Evolutionary conservation across 352 stramenopile genomes (phyloP).

Genomic region (Globisporangium heterothallicum): DNA sequence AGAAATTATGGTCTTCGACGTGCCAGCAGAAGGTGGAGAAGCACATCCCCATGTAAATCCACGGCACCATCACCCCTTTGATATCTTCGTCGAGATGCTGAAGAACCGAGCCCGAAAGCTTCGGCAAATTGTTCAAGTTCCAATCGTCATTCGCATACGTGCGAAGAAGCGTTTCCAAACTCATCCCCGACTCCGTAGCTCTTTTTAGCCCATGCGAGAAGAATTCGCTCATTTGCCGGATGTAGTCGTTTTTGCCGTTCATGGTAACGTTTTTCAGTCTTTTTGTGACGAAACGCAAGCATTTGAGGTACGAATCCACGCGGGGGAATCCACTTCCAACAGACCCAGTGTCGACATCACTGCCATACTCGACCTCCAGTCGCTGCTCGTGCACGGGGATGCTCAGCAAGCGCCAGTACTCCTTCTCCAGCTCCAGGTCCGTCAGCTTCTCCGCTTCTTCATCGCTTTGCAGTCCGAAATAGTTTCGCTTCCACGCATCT

Average conservation of each 20-base stretch:
- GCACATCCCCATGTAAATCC: conserved; percentile 98
- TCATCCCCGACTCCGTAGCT: conserved; percentile 14
- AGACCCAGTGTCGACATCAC: conserved; percentile 85
- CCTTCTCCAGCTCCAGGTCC: conserved; percentile 69
- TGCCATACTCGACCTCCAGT: conserved; percentile 90
- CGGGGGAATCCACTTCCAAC: conserved; percentile 87
- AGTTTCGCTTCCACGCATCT: conserved; percentile 72
- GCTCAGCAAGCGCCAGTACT: conserved; percentile 88
- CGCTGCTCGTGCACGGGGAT: conserved; percentile 71
- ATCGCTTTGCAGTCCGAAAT: conserved; percentile 52
- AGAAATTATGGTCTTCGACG: conserved; percentile 99
- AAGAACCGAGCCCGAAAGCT: conserved; percentile 90
- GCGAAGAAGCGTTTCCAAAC: conserved; percentile 48
- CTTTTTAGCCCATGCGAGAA: conserved; percentile 53
- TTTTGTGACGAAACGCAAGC: conserved; percentile 40
- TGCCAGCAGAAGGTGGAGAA: conserved; percentile 99
- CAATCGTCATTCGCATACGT: conserved; percentile 87
- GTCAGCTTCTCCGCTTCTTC: conserved; percentile 36
- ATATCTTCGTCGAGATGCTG: conserved; percentile 96
- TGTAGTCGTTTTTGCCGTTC: conserved; percentile 21
- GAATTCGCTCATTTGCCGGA: conserved; percentile 35
- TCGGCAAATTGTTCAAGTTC: conserved; percentile 99
- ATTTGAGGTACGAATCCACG: conserved; percentile 48
- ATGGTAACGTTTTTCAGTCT: conserved; percentile 45
- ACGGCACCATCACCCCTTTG: conserved; percentile 99